Evolutionary conservation across 106 monocot genomes (phyloP).

Genomic region (Chionographis japonica): DNA sequence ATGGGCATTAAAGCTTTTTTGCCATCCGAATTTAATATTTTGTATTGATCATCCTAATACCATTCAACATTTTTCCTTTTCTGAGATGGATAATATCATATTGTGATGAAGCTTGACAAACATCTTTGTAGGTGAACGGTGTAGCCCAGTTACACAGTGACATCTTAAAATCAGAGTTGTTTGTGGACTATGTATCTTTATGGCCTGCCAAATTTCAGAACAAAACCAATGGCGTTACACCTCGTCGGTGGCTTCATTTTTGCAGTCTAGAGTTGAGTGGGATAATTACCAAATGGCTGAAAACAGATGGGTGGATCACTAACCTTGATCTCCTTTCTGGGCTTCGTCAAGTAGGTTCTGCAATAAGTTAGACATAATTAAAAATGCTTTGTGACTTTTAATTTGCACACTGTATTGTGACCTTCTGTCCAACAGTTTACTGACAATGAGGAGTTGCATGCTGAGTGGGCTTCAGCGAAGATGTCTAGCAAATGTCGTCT

Average conservation of each 20-base stretch:
- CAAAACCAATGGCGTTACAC: constrained; percentile 96
- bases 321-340: constrained; percentile 84
- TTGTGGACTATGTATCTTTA: constrained; percentile 71
- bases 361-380: not conserved
- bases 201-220: constrained; percentile 94
- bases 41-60: too few species aligned
- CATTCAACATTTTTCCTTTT: too few species aligned
- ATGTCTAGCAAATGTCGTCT: constrained; percentile 64
- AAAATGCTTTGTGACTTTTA: constrained; percentile 1
- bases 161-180: constrained; percentile 73
- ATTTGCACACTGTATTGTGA: not conserved
- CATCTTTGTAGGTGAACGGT: constrained; percentile 74
- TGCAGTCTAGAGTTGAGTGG: constrained; percentile 78
- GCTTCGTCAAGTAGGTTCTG: constrained; percentile 56
- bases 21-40: too few species aligned
- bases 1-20: too few species aligned
- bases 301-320: constrained; percentile 79
- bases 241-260: constrained; percentile 76
- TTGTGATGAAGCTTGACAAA: not conserved
- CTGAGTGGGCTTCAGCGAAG: constrained; percentile 80
- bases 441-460: constrained; percentile 70
- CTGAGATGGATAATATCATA: too few species aligned
- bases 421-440: constrained; percentile 48
- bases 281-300: constrained; percentile 91
- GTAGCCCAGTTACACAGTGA: constrained; percentile 91